Base-by-base conservation (phyloP, 1,139 yeast genomes). In the Hyphopichia wangnamkhiaoensis region DNA sequence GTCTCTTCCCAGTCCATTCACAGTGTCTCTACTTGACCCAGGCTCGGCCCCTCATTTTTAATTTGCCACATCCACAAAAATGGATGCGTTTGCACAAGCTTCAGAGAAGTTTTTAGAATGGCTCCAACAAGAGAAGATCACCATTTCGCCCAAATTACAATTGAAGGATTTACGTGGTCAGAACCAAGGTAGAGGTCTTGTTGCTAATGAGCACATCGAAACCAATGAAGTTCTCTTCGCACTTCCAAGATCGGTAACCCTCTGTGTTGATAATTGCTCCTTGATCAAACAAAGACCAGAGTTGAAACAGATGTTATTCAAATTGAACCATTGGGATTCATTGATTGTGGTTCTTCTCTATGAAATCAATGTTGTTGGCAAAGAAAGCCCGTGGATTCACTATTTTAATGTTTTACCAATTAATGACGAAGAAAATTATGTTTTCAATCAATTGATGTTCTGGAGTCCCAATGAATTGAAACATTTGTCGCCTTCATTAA, bases 161-260 rank as follows among this genome's bases (percentile, higher is more conserved):
- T 67, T 91, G 6, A 71, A 66, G 2, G 96, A 91, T 58, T 69
- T 78, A 35, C 68, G 95, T 35, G 41, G 50, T 1, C 49, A 56
- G 10, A 65, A 74, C 34, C 90, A 87, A 59, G 98, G 98, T 13
- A 73, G 97, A 29, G 95, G 94, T 6, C 59, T 93, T 10, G 59
- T 83, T 8, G 95, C 97, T 0, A 44, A 53, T 1, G 76, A 76
- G 25, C 82, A 81, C 48, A 84, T 91, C 20, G 50, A 53, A 3
- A 57, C 65, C 25, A 84, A 73, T 42, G 95, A 87, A 45, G 66
- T 67, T 1, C 61, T 93, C 14, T 88, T 90, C 58, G 71, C 76
- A 28, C 73, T 93, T 17, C 95, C 97, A 0, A 65, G 89, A 41
- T 53, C 60, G 1, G 59, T 74, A 0, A 62, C 85, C 7, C 50